These are phyloP conservation scores for Flaveria brownii DNA, from an alignment of 129 eudicot species.

Conservation along the genomic window DNA sequence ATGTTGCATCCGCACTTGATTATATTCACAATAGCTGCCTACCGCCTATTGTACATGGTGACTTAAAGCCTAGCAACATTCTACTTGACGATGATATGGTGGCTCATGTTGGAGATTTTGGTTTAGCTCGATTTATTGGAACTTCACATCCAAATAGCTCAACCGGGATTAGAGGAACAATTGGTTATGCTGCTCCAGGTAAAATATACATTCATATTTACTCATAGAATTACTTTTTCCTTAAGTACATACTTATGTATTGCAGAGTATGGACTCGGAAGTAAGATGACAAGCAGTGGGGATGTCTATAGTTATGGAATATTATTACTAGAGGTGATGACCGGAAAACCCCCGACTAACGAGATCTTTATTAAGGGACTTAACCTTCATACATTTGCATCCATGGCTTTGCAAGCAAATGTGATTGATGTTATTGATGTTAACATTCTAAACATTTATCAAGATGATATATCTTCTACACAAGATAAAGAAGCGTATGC, in stretches of 20 bases:
- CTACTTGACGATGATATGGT: conserved; percentile 24
- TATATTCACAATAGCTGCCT: conserved; percentile 12
- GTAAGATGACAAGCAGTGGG: conserved; percentile 21
- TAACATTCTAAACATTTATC: not conserved
- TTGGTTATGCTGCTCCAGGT: conserved; percentile 29
- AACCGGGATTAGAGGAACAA: conserved; percentile 14
- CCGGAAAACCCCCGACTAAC: conserved; percentile 26
- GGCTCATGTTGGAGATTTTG: conserved; percentile 28
- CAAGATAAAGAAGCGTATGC: not conserved
- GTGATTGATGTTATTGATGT: conserved; percentile 19
- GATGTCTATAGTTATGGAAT: conserved; percentile 34
- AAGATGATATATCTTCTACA: not conserved
- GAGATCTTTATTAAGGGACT: conserved; percentile 19
- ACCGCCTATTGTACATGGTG: conserved; percentile 13
- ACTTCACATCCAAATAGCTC: not conserved
- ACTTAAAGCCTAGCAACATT: conserved; percentile 25
- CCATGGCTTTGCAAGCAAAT: conserved; percentile 21
- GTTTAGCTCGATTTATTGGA: conserved; percentile 22
- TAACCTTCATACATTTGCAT: conserved; percentile 15
- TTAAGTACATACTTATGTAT: not conserved
- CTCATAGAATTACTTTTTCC: not conserved
- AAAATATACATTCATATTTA: not conserved
- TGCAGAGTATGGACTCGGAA: conserved; percentile 34
- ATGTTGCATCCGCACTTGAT: conserved; percentile 16
- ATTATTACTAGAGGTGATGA: conserved; percentile 30